phyloP scores from a whole-genome alignment of 2,329 filamentous ascomycete genomes.

The Tetracladium maxilliforme region DNA sequence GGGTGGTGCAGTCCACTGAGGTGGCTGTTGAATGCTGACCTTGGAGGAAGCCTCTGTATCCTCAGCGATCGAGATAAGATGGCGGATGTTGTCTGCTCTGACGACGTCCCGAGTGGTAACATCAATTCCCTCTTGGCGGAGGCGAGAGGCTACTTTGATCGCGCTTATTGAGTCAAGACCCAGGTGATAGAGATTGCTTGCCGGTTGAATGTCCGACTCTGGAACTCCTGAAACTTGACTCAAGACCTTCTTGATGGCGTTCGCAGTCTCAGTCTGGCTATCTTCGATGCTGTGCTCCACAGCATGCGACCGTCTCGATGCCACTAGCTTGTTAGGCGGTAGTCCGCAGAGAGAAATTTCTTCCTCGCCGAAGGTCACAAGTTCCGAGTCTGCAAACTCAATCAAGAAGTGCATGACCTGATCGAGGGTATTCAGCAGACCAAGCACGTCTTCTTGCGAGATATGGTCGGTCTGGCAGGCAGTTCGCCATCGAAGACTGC shows the following conservation, averaged over 20 bases:
- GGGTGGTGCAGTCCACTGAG: too few species aligned
- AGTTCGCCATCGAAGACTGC: slow-evolving; percentile 51
- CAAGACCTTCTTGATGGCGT: slow-evolving; percentile 29
- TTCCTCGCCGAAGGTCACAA: slow-evolving; percentile 35
- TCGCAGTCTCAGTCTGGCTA: slow-evolving; percentile 15
- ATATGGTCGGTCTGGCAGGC: slow-evolving; percentile 49
- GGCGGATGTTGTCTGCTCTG: slow-evolving; percentile 38
- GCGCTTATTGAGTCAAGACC: slow-evolving; percentile 86
- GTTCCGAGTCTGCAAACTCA: slow-evolving; percentile 24
- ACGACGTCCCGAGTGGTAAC: slow-evolving; percentile 61
- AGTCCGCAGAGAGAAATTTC: slow-evolving; percentile 52
- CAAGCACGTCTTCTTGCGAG: slow-evolving; percentile 24
- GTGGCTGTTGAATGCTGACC: slow-evolving; percentile 13
- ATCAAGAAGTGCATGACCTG: slow-evolving; percentile 41
- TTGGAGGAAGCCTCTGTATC: slow-evolving; percentile 34
- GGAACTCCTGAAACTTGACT: slow-evolving; percentile 45
- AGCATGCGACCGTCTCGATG: too few species aligned
- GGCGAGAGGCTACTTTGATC: slow-evolving; percentile 63
- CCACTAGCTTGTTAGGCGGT: too few species aligned
- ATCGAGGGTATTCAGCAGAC: slow-evolving; percentile 45
- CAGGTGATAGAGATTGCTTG: slow-evolving; percentile 63
- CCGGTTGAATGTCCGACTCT: slow-evolving; percentile 37
- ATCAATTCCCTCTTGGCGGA: slow-evolving; percentile 47
- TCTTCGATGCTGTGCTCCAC: slow-evolving; percentile 11
- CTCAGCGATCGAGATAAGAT: slow-evolving; percentile 47